Base-by-base conservation (phyloP, 305 asterid species). In the Stenogyne calaminthoides region DNA sequence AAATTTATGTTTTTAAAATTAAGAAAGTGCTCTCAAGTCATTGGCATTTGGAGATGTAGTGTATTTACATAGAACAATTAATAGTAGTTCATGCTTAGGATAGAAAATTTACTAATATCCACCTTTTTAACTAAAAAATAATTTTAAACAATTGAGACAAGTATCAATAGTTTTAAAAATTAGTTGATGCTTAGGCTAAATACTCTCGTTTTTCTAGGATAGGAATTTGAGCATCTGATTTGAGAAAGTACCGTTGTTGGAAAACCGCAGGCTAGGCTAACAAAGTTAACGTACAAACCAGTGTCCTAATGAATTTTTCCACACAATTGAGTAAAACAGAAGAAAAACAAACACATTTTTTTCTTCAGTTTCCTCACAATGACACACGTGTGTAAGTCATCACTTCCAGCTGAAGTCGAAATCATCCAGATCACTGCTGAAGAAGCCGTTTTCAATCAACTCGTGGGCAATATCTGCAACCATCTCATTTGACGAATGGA, bases 381-480 rank as follows among this genome's bases (percentile, higher is more conserved):
- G 20, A 20, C 44, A 61, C 68, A 32, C 47, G 57, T 66, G 68
- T 51, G 76, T 78, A 60, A 40, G 76, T 70, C 52, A 74, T 37
- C 70, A 84, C 85, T 88, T 90, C 96, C 91, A 92, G 51, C 78
- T 83, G 78, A 85, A 88, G 85, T 81, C 80, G 67, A 29, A 78
- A 34, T 87, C 93, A 46, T 91, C 97, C 52, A 92, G 81, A 75
- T 90, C 96, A 61, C 70, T 67, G 80, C 68, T 82, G 60, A 90
- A 88, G 72, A 90, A 88, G 37, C 85, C 87, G 64, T 83, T 81
- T 54, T 87, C 93, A 0, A 72, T 34, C 75, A 88, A 86, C 52
- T 91, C 92, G 7, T 74, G 78, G 9, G 82, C 65, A 12, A 85
- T 71, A 67, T 92, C 96, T 1, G 84, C 82, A 47, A 77, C 76